Base-by-base conservation (phyloP, 2,329 filamentous ascomycete genomes). In the Plectosphaerella plurivora region DNA sequence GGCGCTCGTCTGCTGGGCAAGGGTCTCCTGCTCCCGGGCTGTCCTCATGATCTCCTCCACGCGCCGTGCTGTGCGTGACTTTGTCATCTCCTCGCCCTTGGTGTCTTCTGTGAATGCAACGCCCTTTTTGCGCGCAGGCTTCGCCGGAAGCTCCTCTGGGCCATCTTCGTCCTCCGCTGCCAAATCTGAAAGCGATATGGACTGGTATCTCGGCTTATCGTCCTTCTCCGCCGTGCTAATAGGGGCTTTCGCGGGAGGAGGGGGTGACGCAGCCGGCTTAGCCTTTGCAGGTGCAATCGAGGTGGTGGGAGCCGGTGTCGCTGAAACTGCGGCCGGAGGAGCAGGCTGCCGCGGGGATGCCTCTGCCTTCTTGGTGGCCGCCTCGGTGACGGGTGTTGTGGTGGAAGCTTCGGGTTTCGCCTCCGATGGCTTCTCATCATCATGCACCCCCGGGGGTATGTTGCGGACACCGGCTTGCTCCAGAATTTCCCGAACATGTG, bases 401-500 rank as follows among this genome's bases (percentile, higher is more conserved):
- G 8, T 33, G 8, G 8, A 12, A 33, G 8, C 11, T 33, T 33
- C 8, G 11, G 28, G 28, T 12, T 33, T 33, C 28, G 11, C 2
- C 28, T 33, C 28, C 2, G 28, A 33, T 33, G 28, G 11, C 28
- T 10, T 12, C 8, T 33, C 28, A 12, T 12, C 28, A 4, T 33
- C 28, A 10, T 9, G 28, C 28, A 8, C 28, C 28, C 28, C 28
- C 28, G 14, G 3, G 33, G 12, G 10, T n/a, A 22, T 24, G 37
- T 41, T 36, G 47, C n/a, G 14, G 10, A 89, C 73, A 2, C 91
- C 91, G n/a, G 84, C 89, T 66, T 92, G 92, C 61, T 86, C 77
- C 52, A 97, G 71, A 1, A 85, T 82, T 49, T 93, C 84, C 15
- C 88, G 67, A 4, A 97, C 74, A 58, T 88, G 81, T 9, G 83